These are phyloP conservation scores for Naegleria gruberi DNA, from an alignment of 208 protist genomes.

Conservation along the genomic window DNA sequence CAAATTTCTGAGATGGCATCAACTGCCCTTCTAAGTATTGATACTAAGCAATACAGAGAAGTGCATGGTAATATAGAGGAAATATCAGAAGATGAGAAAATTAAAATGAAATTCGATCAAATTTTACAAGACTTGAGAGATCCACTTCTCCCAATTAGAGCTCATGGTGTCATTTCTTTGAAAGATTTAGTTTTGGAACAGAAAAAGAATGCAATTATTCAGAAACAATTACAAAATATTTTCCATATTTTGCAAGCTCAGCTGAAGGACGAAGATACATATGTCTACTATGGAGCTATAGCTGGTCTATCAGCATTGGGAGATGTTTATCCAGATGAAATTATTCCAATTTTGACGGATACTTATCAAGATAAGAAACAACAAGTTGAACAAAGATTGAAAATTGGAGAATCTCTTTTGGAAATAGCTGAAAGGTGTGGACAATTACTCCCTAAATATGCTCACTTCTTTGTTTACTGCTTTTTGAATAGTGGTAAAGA, in stretches of 20 bases:
- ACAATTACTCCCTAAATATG: background rate
- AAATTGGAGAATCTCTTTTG: background rate
- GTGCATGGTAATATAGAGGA: background rate
- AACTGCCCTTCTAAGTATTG: background rate
- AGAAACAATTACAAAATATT: background rate
- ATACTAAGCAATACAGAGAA: background rate
- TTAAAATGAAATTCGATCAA: background rate
- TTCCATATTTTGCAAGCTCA: constrained; percentile 5
- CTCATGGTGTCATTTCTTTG: background rate
- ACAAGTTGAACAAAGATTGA: background rate
- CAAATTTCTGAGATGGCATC: constrained; percentile 2
- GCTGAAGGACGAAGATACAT: constrained; percentile 6
- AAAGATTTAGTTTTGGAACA: background rate
- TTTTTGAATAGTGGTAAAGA: background rate
- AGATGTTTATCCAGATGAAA: constrained; percentile 8
- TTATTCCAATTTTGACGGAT: background rate
- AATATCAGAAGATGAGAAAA: background rate
- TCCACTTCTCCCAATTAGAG: constrained; percentile 5
- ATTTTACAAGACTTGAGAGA: constrained; percentile 7
- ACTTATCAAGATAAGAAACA: background rate
- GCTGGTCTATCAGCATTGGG: background rate
- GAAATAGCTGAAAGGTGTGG: background rate
- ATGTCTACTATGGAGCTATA: constrained; percentile 8
- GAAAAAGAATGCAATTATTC: background rate
- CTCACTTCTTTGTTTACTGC: background rate